phyloP scores from a whole-genome alignment of 257 asterid genomes.

The Fraxinus pennsylvanica region DNA sequence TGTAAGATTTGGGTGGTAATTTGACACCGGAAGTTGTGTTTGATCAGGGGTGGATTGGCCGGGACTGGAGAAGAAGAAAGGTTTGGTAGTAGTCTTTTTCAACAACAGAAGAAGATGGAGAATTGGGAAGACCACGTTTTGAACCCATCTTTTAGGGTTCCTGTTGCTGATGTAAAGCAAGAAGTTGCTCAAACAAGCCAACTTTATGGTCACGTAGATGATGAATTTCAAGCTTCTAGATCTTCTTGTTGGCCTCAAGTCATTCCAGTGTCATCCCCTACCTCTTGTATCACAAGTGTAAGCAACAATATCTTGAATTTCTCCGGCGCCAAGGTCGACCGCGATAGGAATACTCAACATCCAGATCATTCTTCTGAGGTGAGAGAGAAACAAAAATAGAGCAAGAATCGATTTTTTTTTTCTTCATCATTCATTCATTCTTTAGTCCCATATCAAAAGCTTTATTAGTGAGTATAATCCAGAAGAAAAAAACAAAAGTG shows the following conservation, averaged over 20 bases:
- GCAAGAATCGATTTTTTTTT: not conserved
- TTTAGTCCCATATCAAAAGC: not conserved
- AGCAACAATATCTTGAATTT: slow-evolving; percentile 54
- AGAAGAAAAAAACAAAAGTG: slow-evolving; percentile 5
- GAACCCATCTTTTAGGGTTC: slow-evolving; percentile 43
- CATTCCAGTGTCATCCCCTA: slow-evolving; percentile 58
- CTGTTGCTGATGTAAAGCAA: slow-evolving; percentile 56
- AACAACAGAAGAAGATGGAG: slow-evolving; percentile 61
- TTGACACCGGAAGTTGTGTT: not conserved
- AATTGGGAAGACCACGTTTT: slow-evolving; percentile 72
- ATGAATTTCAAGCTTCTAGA: slow-evolving; percentile 31
- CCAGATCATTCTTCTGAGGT: slow-evolving; percentile 74
- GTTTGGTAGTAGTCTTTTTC: slow-evolving; percentile 51
- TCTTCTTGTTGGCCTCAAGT: slow-evolving; percentile 42
- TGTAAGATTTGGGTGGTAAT: not conserved
- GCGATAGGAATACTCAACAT: slow-evolving; percentile 36
- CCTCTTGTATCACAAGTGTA: slow-evolving; percentile 59
- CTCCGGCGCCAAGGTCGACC: slow-evolving; percentile 35
- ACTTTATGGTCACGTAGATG: slow-evolving; percentile 31
- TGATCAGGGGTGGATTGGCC: slow-evolving; percentile 52
- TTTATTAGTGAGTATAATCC: not conserved
- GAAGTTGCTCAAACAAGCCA: slow-evolving; percentile 41
- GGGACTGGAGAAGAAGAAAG: slow-evolving; percentile 57
- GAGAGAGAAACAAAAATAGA: not conserved
- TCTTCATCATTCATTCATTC: not conserved